These are phyloP conservation scores for Clitocybe nebularis DNA, from an alignment of 1,284 basidiomycete genomes.

Conservation along the genomic window DNA sequence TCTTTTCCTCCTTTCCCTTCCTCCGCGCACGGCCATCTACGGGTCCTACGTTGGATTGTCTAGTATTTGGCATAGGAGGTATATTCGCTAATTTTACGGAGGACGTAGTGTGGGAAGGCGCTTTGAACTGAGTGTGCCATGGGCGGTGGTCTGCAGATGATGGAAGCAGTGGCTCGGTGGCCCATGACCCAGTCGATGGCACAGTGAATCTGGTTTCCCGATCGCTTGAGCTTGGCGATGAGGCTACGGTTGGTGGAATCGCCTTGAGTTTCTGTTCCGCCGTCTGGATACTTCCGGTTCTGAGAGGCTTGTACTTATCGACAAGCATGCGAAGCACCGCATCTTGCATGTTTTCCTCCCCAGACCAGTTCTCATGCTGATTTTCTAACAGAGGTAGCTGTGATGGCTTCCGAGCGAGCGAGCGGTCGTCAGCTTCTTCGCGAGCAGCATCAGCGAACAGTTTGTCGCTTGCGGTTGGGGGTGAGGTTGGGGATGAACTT, in stretches of 20 bases:
- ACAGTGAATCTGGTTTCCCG: slow-evolving; percentile 10
- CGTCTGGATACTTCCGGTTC: slow-evolving; percentile 56
- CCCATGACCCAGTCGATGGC: slow-evolving; percentile 33
- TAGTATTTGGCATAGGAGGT: slow-evolving; percentile 25
- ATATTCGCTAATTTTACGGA: slow-evolving; percentile 52
- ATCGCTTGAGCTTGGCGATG: not conserved
- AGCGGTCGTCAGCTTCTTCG: slow-evolving; percentile 42
- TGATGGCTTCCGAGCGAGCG: slow-evolving; percentile 10
- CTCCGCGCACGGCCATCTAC: slow-evolving; percentile 45
- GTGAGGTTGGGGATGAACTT: not conserved
- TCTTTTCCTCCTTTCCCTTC: slow-evolving; percentile 49
- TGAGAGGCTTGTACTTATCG: slow-evolving; percentile 80
- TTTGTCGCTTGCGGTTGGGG: slow-evolving; percentile 52
- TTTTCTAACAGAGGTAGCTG: slow-evolving; percentile 30
- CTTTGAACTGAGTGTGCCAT: slow-evolving; percentile 67
- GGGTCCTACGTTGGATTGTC: slow-evolving; percentile 4
- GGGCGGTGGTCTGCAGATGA: slow-evolving; percentile 56
- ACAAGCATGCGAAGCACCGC: slow-evolving; percentile 81
- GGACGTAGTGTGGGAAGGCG: slow-evolving; percentile 48
- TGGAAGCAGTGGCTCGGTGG: slow-evolving; percentile 46
- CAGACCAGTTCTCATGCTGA: slow-evolving; percentile 66
- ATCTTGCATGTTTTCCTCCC: slow-evolving; percentile 71
- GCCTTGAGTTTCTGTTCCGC: slow-evolving; percentile 73
- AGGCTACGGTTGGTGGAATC: slow-evolving; percentile 19
- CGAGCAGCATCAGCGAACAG: slow-evolving; percentile 66